Evolutionary conservation across 2,329 filamentous ascomycete genomes (phyloP).

Genomic region (Immersiporthe knoxdaviesiana): DNA sequence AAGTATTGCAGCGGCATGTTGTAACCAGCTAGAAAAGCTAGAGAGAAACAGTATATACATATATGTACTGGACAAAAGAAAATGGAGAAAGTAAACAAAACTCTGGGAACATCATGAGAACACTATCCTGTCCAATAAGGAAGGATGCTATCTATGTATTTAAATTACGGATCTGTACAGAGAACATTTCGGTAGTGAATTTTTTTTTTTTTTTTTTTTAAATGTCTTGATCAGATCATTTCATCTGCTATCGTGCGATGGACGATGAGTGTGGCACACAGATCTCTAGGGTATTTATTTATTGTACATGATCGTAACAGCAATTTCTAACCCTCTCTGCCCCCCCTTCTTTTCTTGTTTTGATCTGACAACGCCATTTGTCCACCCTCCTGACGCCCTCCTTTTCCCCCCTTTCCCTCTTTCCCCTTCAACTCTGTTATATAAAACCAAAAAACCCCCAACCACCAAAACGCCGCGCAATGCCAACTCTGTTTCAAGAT

Average conservation of each 20-base stretch:
- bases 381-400: too few species aligned
- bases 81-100: not conserved
- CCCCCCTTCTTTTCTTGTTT: conserved; percentile 3
- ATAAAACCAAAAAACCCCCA: not conserved
- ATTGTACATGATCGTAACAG: not conserved
- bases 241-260: not conserved
- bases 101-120: not conserved
- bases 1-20: not conserved
- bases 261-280: not conserved
- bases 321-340: not conserved
- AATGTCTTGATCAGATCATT: not conserved
- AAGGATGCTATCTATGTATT: not conserved
- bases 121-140: not conserved
- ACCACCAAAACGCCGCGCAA: conserved; percentile 21
- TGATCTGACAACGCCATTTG: conserved; percentile 13
- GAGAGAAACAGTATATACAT: not conserved
- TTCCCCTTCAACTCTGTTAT: not conserved
- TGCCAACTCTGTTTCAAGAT: not conserved
- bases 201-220: not conserved
- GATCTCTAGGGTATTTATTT: not conserved
- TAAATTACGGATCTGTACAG: not conserved
- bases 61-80: not conserved
- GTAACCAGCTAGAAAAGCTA: not conserved
- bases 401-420: not conserved
- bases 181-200: not conserved